Evolutionary conservation across 192 early-diverging fungal species (phyloP).

Genomic region (Coemansia sp.): DNA sequence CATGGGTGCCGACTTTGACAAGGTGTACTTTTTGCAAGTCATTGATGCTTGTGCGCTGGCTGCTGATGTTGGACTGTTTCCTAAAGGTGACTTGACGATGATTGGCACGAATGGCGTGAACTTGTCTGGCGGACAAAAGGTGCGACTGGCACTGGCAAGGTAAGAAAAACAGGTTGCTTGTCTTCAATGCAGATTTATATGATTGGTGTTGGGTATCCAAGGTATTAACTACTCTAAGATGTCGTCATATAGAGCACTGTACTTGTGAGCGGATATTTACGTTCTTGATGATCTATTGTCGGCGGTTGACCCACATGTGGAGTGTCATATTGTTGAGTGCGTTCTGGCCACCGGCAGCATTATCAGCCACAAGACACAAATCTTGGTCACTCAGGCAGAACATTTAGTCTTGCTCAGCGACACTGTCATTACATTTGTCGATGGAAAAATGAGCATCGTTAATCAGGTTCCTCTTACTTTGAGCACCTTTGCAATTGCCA

Average conservation of each 20-base stretch:
- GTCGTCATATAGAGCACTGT: slow-evolving; percentile 59
- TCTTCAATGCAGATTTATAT: not conserved
- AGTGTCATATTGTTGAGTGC: slow-evolving; percentile 60
- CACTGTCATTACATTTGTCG: slow-evolving; percentile 23
- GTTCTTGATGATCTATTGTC: slow-evolving; percentile 74
- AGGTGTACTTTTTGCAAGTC: slow-evolving; percentile 22
- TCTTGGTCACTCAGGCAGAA: slow-evolving; percentile 63
- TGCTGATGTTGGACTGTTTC: slow-evolving; percentile 26
- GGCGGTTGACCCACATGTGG: slow-evolving; percentile 69
- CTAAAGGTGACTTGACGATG: slow-evolving; percentile 51
- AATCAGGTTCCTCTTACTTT: slow-evolving; percentile 17
- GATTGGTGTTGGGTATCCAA: not conserved
- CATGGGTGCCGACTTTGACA: slow-evolving; percentile 24
- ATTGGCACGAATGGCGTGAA: slow-evolving; percentile 64
- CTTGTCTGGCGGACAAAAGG: slow-evolving; percentile 67
- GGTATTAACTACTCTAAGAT: not conserved
- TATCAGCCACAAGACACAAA: slow-evolving; percentile 46
- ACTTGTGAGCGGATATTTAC: slow-evolving; percentile 64
- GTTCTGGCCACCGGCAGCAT: slow-evolving; percentile 38
- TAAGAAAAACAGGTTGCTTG: not conserved
- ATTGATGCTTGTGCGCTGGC: slow-evolving; percentile 36
- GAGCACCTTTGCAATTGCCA: too few species aligned
- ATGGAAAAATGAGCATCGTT: slow-evolving; percentile 9
- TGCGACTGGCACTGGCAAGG: slow-evolving; percentile 65
- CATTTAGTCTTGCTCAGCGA: slow-evolving; percentile 34